Evolutionary conservation across 495 filamentous ascomycete species (phyloP).

Genomic region (Daldinia loculata): DNA sequence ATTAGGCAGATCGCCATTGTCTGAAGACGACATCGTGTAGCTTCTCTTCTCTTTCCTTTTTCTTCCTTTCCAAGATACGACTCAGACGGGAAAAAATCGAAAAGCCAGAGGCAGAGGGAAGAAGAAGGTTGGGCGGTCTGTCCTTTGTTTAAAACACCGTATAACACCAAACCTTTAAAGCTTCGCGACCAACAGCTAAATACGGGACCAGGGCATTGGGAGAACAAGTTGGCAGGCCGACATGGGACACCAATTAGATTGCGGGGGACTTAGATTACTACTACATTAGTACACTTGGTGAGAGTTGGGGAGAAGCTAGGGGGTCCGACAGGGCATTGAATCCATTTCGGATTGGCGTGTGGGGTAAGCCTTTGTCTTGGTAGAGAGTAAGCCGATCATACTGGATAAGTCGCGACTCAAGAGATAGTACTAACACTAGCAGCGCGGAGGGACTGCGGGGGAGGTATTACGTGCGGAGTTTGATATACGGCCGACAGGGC

Average conservation of each 20-base stretch:
- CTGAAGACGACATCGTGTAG: constrained; percentile 35
- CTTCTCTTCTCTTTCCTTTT: neutral
- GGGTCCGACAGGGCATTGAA: constrained; percentile 10
- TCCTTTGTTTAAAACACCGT: constrained; percentile 17
- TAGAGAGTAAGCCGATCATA: constrained; percentile 38
- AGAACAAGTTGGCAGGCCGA: neutral
- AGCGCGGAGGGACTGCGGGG: no score
- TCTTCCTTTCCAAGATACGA: constrained; percentile 11
- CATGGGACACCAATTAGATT: constrained; percentile 20
- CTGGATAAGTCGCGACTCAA: constrained; percentile 9
- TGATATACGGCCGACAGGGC: constrained; percentile 30
- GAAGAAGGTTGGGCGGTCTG: constrained; percentile 7
- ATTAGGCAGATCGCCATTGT: constrained; percentile 20
- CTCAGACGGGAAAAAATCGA: neutral
- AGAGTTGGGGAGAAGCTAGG: constrained; percentile 24
- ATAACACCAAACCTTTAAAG: constrained; percentile 19
- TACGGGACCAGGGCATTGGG: constrained; percentile 4
- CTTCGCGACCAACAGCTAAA: constrained; percentile 29
- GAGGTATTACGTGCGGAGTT: neutral
- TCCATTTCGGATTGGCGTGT: constrained; percentile 29
- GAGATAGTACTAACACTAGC: constrained; percentile 16
- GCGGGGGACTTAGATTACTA: constrained; percentile 41
- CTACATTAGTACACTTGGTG: constrained; percentile 15
- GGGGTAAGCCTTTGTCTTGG: constrained; percentile 32
- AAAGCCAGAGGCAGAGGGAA: constrained; percentile 11